Evolutionary conservation across 2,329 filamentous ascomycete species (phyloP), one percentile per base, ranked within the genome.

Genomic region (Diaporthe aspalathi): DNA sequence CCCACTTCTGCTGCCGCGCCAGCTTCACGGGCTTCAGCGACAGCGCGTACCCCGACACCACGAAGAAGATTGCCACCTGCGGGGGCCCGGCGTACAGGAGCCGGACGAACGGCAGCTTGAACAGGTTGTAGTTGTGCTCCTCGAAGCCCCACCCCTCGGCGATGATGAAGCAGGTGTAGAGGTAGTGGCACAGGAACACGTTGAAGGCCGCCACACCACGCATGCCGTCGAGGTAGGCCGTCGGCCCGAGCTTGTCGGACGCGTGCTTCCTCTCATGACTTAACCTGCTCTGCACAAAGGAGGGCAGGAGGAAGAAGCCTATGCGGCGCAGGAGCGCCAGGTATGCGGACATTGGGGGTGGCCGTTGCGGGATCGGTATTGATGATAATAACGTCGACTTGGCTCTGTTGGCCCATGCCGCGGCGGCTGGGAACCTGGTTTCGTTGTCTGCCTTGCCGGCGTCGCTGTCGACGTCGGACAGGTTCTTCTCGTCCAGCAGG

Each of bases 1-100:
- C 75, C 54, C 78, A 78, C n/a, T 74, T 74, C 47, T 69, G 71
- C 6, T 70, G 35, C 12, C 73, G 75, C 5, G 72, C 66, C 9
- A 87, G 80, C 73, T 84, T 85, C n/a, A 89, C 75, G 1, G 86
- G 85, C 56, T 83, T 83, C 69, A 90, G 84, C 38, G 85, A 86
- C 16, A 91, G 81, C 3, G 88, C 89, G 78, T 90, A 91, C 24
- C 89, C 89, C 0, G 87, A 89, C 54, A 90, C 87, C 75, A 90
- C 85, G 76, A 90, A 91, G 81, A 91, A 91, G 74, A 90, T 79
- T 78, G 85, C 87, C 49, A 90, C 88, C 75, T 87, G 88, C 0
- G 87, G 84, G 3, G 86, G 87, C 0, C 87, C 88, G 66, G 86
- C 85, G 76, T 86, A 89, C 71, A 86, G 81, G 5, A 90, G 80